Base-by-base conservation (phyloP, 1,284 basidiomycete species). In the Leucoagaricus sp. region DNA sequence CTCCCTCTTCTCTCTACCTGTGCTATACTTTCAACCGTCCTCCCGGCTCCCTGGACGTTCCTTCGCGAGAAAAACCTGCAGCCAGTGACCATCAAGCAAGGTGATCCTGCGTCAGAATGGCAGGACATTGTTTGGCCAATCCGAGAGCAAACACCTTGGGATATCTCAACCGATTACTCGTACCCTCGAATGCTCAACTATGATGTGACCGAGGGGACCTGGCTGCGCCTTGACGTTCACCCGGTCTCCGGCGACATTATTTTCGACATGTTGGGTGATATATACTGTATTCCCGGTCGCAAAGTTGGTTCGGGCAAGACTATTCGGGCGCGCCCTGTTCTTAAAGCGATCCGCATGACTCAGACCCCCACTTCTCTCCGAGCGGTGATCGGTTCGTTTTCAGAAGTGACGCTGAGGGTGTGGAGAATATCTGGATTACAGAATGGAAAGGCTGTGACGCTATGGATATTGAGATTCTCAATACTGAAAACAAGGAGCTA, bases 101-200 rank as follows among this genome's bases (percentile, higher is more conserved):
- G 9, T 10, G 69, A 74, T 53, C 69, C 72, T 5, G 71, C 72
- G 1, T 63, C 62, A 10, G 68, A 75, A 61, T 77, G 75, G 75
- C 47, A 71, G 54, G 85, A 89, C 65, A 75, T 89, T 55, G 65
- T 83, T 19, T 90, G 83, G 75, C 87, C 87, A 25, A 68, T 87
- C 25, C 84, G 85, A 38, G 73, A 76, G 50, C 85, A 81, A 54
- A 82, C 81, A 2, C 75, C 81, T 23, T 90, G 87, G 87, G 87
- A 90, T 64, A 89, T 90, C 58, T 89, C 87, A 17, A 88, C 86
- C n/a, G 84, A 89, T 70, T 88, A 82, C 64, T 76, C 80, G n/a
- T 82, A 83, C 69, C 83, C 86, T 1, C 82, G 87, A 26, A 71
- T 70, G 21, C 72, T 88, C n/a, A 77, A 81, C 56, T 89, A 85